Base-by-base conservation (phyloP, 1,139 yeast species). In the Debaryomyces psychrophilus region DNA sequence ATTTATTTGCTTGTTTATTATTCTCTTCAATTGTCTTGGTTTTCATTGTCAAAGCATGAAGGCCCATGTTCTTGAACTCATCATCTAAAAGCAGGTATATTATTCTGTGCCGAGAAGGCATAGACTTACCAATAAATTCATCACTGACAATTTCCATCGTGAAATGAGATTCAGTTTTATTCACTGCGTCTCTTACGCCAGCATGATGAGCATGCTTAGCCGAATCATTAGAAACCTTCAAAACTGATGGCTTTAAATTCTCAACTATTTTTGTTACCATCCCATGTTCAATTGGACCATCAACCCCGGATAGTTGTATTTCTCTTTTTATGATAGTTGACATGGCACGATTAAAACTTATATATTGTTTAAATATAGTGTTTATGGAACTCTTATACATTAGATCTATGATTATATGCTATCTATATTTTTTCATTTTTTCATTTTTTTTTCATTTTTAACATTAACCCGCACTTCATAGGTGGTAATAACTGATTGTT, bases 191-290 rank as follows among this genome's bases (percentile, higher is more conserved):
- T 49, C 83, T 77, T 74, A 90, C 79, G 1, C 96, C 93, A 46
- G 83, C 85, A 64, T 93, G 99, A 56, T 90, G 95, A 2, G 92
- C 81, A 65, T 93, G 99, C 62, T 87, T 87, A 64, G 82, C 83
- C 2, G 97, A 89, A 65, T 93, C 98, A 63, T 93, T 93, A 50
- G 73, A 74, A 20, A 90, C 73, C 44, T 77, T 79, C 37, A 89
- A 69, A 46, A 61, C 67, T 1, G 71, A 51, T 0, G 93, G 89
- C 7, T 73, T 64, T 51, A 87, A 73, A 8, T 68, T 65, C 2
- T 58, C 52, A 20, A 64, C 57, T 17, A 88, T 59, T 57, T 83
- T 84, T 6, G 65, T 53, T 26, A 65, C 65, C 34, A 85, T 82
- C 31, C 71, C 59, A 11, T 64, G 59, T 47, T 85, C 85, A 31